Conservation (phyloP, 768 basidiomycete species). For the Omphalotus guepiniiformis region DNA sequence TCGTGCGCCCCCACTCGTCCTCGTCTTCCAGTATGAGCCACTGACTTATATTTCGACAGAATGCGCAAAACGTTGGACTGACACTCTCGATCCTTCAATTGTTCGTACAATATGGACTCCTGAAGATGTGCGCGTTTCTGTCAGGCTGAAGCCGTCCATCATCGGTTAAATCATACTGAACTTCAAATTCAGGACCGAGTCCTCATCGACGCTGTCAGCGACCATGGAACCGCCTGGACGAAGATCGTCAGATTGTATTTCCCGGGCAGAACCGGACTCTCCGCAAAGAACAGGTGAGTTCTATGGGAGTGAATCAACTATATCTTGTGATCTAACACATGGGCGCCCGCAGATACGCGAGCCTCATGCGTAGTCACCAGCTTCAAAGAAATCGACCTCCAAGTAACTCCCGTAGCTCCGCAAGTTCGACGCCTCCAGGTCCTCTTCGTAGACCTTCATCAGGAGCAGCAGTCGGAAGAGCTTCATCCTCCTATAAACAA, state of each 20-base stretch:
- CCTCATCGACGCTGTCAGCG: constrained; percentile 47
- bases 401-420: no score
- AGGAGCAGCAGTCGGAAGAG: no score
- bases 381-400: no score
- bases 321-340: background rate
- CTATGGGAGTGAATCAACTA: background rate
- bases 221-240: constrained; percentile 57
- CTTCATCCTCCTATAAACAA: no score
- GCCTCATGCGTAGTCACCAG: constrained; percentile 1
- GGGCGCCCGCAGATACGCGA: constrained; percentile 6
- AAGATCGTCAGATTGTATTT: constrained; percentile 60
- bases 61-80: constrained; percentile 61
- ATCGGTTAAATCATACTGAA: constrained; percentile 9
- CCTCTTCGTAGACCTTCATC: no score
- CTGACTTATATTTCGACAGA: constrained; percentile 27
- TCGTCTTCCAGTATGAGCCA: constrained; percentile 11
- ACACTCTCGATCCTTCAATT: constrained; percentile 56
- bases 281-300: constrained; percentile 53
- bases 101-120: constrained; percentile 55
- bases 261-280: constrained; percentile 54
- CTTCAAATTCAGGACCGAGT: constrained; percentile 42
- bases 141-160: background rate
- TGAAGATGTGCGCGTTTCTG: constrained; percentile 37
- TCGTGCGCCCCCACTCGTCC: constrained; percentile 34
- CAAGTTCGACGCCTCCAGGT: no score